phyloP scores from a whole-genome alignment of 129 eudicot genomes.

The Lactuca saligna region DNA sequence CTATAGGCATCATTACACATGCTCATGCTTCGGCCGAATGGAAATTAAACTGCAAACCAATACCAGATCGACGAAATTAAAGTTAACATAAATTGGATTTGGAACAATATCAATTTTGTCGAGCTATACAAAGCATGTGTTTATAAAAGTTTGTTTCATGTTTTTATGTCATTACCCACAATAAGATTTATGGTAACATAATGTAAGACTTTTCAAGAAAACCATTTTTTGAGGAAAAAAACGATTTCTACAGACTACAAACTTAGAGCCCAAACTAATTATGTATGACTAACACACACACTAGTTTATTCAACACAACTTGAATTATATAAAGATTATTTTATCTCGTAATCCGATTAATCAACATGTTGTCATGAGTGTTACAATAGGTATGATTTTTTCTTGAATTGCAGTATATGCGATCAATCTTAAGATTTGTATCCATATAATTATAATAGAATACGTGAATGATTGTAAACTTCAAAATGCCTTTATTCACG shows the following conservation, averaged over 20 bases:
- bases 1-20: too few species aligned
- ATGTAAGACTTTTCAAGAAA: background rate
- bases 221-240: too few species aligned
- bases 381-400: background rate
- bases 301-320: too few species aligned
- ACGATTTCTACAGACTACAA: background rate
- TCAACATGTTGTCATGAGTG: background rate
- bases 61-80: too few species aligned
- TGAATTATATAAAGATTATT: too few species aligned
- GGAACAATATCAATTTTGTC: background rate
- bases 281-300: background rate
- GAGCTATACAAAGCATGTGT: background rate
- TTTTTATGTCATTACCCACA: background rate
- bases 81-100: background rate
- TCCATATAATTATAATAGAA: background rate
- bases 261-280: background rate
- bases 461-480: too few species aligned
- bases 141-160: background rate
- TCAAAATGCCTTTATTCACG: too few species aligned
- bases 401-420: background rate
- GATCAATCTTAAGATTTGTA: background rate
- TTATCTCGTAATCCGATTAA: background rate
- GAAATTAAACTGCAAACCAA: too few species aligned
- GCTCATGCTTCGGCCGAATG: too few species aligned
- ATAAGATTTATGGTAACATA: background rate